phyloP scores from a whole-genome alignment of 495 filamentous ascomycete species.

The Tuber magnatum region DNA sequence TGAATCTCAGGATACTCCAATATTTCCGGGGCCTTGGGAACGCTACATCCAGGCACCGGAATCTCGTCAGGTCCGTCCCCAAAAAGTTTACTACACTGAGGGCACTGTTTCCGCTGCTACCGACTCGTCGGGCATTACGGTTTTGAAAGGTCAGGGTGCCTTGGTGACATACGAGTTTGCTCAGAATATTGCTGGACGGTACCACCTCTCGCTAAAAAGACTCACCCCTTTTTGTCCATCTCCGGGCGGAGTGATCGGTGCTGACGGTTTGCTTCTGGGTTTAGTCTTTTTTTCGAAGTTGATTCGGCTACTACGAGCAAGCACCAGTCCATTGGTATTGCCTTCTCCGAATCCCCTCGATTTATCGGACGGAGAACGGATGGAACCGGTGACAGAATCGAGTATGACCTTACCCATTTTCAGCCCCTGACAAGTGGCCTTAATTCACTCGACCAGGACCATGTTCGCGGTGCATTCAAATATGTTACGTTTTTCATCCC shows the following conservation, averaged over 20 bases:
- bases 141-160: slow-evolving; percentile 40
- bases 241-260: neutral
- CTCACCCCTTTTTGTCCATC: neutral
- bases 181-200: slow-evolving; percentile 45
- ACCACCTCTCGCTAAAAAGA: slow-evolving; percentile 3
- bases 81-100: slow-evolving; percentile 27
- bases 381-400: slow-evolving; percentile 41
- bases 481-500: slow-evolving; percentile 43
- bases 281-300: slow-evolving; percentile 3
- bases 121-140: slow-evolving; percentile 18
- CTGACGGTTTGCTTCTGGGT: neutral
- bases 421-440: slow-evolving; percentile 37
- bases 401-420: slow-evolving; percentile 40
- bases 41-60: slow-evolving; percentile 42
- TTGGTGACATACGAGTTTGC: slow-evolving; percentile 43
- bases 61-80: slow-evolving; percentile 38
- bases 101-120: slow-evolving; percentile 30
- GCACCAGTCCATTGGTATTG: slow-evolving; percentile 39
- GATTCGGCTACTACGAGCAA: slow-evolving; percentile 30
- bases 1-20: slow-evolving; percentile 6
- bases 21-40: slow-evolving; percentile 44
- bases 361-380: slow-evolving; percentile 41
- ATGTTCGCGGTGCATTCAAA: slow-evolving; percentile 43
- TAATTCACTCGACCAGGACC: slow-evolving; percentile 41
- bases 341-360: slow-evolving; percentile 43